Evolutionary conservation across 371 early-diverging fungal species (phyloP), one percentile per base, ranked within the genome.

Genomic region (Apophysomyces elegans): DNA sequence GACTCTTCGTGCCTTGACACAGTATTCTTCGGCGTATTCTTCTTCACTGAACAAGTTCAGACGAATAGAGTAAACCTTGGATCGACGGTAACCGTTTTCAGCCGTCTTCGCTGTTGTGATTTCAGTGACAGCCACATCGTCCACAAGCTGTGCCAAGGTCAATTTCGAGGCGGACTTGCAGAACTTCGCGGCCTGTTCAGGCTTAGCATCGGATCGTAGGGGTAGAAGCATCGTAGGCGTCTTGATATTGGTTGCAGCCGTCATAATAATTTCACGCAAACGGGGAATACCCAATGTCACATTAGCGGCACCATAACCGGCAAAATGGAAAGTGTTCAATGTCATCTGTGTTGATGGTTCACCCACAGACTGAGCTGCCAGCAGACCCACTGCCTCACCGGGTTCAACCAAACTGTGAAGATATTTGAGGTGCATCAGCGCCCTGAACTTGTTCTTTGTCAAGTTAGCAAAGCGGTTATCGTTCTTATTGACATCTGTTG

Each of bases 321-420:
- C 99, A 86, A 99, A 95, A 86, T 99, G 99, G 93, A 99, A 99
- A 64, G 99, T 99, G 85, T 99, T 99, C 56, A 99, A 85, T 26
- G 99, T 99, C 99, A 99, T 99, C 79, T 99, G 99, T 8, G 99
- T 99, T 39, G 97, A 97, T n/a, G 99, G 99, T 82, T 99, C 99
- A 68, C 99, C 99, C 50, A 99, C 91, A 65, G 94, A 91, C 79
- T 99, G 99, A 37, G 99, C 99, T 37, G 99, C 99, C 61, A 99
- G 81, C 44, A 99, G 83, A 63, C 99, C 99, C 38, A 99, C 99
- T 58, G 97, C 91, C 78, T 99, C 99, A 70, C 99, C 99, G 21
- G 99, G 96, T 61, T 99, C 98, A 26, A 94, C 96, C 36, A 98
- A 86, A 69, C 95, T 92, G 69, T 92, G 87, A 75, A 95, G 84